Conservation (phyloP, 768 basidiomycete species). For the Mycena vitilis region DNA sequence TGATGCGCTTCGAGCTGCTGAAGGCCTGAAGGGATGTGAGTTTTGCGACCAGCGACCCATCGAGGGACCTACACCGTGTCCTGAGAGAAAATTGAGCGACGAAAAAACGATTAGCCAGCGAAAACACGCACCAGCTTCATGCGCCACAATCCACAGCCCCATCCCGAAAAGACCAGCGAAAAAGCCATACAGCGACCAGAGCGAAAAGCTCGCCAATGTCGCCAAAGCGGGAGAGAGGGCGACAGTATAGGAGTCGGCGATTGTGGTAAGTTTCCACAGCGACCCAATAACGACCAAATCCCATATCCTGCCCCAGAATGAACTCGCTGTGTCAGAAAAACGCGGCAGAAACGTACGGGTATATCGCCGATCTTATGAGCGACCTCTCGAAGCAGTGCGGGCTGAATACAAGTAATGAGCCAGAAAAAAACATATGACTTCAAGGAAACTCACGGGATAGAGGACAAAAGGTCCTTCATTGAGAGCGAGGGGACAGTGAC, state of each 20-base stretch:
- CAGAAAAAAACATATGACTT: not conserved
- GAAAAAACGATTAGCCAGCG: constrained; percentile 55
- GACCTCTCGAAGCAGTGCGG: constrained; percentile 93
- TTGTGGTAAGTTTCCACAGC: constrained; percentile 75
- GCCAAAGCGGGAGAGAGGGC: constrained; percentile 72
- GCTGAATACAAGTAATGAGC: constrained; percentile 48
- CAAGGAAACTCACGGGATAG: constrained; percentile 77
- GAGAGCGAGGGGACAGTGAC: constrained; percentile 84
- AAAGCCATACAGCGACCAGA: constrained; percentile 89
- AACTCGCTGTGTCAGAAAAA: not conserved
- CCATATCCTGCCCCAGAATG: constrained; percentile 64
- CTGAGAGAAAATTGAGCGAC: constrained; percentile 45
- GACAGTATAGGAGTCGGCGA: constrained; percentile 69
- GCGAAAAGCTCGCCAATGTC: constrained; percentile 66
- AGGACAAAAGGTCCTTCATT: constrained; percentile 86
- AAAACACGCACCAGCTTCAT: constrained; percentile 34
- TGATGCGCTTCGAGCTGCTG: constrained; percentile 90
- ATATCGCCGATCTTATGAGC: constrained; percentile 78
- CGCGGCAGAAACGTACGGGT: constrained; percentile 67
- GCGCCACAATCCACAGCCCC: constrained; percentile 73
- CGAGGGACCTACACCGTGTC: constrained; percentile 64
- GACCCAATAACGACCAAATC: constrained; percentile 78
- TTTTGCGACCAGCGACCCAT: not conserved
- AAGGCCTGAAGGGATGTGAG: constrained; percentile 71
- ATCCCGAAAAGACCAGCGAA: constrained; percentile 87